Base-by-base conservation (phyloP, 2,329 filamentous ascomycete species). In the Colletotrichum tropicicola region DNA sequence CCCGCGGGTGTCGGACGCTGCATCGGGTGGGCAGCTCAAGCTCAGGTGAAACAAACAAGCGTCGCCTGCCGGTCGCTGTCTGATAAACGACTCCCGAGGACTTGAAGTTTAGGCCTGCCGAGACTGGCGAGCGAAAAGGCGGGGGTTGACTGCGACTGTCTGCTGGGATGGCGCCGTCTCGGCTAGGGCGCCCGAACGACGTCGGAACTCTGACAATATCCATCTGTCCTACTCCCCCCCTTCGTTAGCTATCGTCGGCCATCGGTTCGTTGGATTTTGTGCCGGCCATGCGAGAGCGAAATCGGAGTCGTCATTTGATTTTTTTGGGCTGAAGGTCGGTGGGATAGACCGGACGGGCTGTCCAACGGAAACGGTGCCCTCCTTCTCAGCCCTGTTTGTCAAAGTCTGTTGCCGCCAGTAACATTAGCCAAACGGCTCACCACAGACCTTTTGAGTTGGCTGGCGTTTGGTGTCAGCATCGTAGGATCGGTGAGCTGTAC, bases 11-110 rank as follows among this genome's bases (percentile, higher is more conserved):
- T 27, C 15, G 25, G 27, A 28, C 27, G 27, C 49, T 60, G 15
- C 28, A 55, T 48, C 49, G 48, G 58, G 58, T 47, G 47, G 41
- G 35, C 6, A 28, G 27, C 19, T 15, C 43, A 57, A 25, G 8
- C 35, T 45, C 58, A 43, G 30, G 49, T 55, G 61, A 64, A 60
- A 64, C 56, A 60, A 48, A n/a, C 19, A 57, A 57, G 54, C 54
- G 43, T 39, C 39, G 48, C 45, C 55, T 52, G 53, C 37, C 35
- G 47, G 53, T 27, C 25, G 35, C 30, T 35, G 25, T 30, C 6
- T 12, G 23, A 13, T 23, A 28, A 19, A 35, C 48, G 17, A 25
- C 23, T 37, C n/a, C 5, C n/a, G 19, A 45, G 27, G 17, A 27
- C 13, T 30, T 57, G 5, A 28, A 39, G 23, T 49, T 39, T 32